A percentile compares a stretch with the other conserved stretches of the same genome.
Conservation (phyloP, 495 filamentous ascomycete species). For the Aspergillus bertholletiae region DNA sequence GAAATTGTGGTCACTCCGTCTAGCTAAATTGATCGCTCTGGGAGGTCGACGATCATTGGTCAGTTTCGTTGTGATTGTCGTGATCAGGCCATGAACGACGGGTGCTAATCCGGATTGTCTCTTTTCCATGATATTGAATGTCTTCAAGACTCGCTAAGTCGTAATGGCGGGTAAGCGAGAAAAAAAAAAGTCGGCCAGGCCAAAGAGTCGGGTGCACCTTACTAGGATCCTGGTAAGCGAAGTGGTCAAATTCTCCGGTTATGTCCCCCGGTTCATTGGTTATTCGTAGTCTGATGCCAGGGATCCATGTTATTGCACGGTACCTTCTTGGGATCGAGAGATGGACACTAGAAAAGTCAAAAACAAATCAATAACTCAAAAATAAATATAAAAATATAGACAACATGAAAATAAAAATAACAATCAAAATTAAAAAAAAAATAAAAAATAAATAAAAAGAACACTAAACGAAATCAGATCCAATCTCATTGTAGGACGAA, state of each 20-base stretch:
- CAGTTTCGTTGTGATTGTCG: background rate
- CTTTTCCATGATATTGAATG: background rate
- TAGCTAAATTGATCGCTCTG: background rate
- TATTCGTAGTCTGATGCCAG: no score
- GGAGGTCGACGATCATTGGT: background rate
- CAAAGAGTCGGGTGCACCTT: background rate
- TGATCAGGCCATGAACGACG: background rate
- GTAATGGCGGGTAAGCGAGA: background rate
- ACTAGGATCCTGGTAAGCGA: background rate
- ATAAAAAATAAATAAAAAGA: background rate
- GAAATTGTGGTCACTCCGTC: background rate
- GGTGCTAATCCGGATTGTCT: background rate
- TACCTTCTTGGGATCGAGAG: no score
- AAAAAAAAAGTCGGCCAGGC: background rate
- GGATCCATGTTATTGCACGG: background rate
- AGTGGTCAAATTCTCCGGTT: background rate
- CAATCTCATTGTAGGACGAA: background rate
- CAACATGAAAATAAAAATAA: background rate
- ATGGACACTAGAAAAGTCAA: no score
- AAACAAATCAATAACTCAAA: no score
- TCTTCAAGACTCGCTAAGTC: no score
- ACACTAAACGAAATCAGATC: background rate
- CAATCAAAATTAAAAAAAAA: background rate
- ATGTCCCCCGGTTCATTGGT: background rate
- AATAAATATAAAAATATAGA: no score